Evolutionary conservation across 768 basidiomycete species (phyloP).

Genomic region (Tulasnella sp.): DNA sequence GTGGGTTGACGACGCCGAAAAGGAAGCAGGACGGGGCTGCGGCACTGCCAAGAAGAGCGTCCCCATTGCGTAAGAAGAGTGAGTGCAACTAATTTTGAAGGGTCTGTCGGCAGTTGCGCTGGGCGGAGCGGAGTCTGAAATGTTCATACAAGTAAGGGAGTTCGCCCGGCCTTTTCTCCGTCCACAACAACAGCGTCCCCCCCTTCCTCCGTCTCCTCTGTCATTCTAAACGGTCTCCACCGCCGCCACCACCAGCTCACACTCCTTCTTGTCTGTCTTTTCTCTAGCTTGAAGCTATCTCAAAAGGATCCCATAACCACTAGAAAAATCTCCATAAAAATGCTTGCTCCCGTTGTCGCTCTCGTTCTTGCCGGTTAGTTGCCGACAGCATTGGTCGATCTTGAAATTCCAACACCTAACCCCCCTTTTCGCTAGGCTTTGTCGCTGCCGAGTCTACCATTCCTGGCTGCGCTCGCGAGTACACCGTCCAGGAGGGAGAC

Average conservation of each 20-base stretch:
- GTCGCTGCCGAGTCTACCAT: background rate
- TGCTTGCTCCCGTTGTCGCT: slow-evolving; percentile 20
- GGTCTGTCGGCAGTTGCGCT: slow-evolving; percentile 12
- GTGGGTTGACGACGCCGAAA: slow-evolving; percentile 3
- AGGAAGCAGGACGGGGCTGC: background rate
- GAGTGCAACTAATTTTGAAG: background rate
- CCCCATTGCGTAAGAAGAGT: background rate
- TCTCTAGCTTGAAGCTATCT: slow-evolving; percentile 15
- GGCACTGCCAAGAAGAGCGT: background rate
- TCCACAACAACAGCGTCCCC: background rate
- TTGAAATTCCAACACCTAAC: background rate
- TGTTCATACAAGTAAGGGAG: background rate
- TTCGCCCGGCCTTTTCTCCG: background rate
- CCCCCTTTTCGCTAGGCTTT: background rate
- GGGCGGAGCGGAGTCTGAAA: background rate
- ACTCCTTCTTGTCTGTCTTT: slow-evolving; percentile 10
- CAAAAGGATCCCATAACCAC: no score
- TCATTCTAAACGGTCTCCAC: background rate
- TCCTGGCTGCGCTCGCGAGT: slow-evolving; percentile 58
- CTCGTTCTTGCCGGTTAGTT: slow-evolving; percentile 13
- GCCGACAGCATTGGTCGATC: background rate
- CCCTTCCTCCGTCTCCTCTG: background rate
- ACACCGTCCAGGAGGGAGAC: slow-evolving; percentile 61
- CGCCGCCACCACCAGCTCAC: background rate
- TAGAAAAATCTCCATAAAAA: background rate